phyloP scores from a whole-genome alignment of 139 green algal genomes.

The Micractinium sp. region DNA sequence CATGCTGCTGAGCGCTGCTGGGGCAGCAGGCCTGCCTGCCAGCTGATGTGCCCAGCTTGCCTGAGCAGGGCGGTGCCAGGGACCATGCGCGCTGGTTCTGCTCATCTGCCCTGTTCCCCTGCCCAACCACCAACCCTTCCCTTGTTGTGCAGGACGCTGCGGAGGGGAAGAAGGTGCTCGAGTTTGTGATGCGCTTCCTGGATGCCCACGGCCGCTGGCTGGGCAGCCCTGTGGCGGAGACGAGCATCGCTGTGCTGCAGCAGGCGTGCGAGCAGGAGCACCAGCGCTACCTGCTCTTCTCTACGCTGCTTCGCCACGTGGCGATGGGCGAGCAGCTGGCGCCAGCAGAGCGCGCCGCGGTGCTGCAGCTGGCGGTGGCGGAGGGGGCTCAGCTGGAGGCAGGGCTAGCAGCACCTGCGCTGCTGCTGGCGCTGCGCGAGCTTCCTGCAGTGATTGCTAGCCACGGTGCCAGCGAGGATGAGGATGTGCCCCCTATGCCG shows the following conservation, averaged over 20 bases:
- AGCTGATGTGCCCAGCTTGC: background rate
- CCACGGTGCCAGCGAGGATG: background rate
- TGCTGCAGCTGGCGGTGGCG: slow-evolving; percentile 29
- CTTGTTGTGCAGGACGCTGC: slow-evolving; percentile 39
- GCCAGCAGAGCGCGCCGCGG: slow-evolving; percentile 17
- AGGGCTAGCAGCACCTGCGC: slow-evolving; percentile 39
- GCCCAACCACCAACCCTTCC: background rate
- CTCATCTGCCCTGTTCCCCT: background rate
- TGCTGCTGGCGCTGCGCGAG: slow-evolving; percentile 50
- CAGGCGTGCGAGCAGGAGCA: slow-evolving; percentile 53
- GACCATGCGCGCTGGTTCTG: background rate
- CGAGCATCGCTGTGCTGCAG: slow-evolving; percentile 28
- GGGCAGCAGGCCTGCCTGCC: too few species aligned
- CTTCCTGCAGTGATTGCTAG: slow-evolving; percentile 38
- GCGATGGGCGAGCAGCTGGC: background rate
- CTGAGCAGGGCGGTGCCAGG: background rate
- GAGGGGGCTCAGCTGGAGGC: slow-evolving; percentile 41
- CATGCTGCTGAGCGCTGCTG: too few species aligned
- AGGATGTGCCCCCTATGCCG: slow-evolving; percentile 13
- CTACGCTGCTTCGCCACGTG: slow-evolving; percentile 50
- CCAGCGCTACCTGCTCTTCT: slow-evolving; percentile 58
- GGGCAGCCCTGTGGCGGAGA: slow-evolving; percentile 17
- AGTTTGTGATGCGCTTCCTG: slow-evolving; percentile 52
- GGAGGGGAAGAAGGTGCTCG: slow-evolving; percentile 51
- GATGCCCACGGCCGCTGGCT: slow-evolving; percentile 43